Base-by-base conservation (phyloP, 1,139 yeast genomes). In the Candida frijolesensis region DNA sequence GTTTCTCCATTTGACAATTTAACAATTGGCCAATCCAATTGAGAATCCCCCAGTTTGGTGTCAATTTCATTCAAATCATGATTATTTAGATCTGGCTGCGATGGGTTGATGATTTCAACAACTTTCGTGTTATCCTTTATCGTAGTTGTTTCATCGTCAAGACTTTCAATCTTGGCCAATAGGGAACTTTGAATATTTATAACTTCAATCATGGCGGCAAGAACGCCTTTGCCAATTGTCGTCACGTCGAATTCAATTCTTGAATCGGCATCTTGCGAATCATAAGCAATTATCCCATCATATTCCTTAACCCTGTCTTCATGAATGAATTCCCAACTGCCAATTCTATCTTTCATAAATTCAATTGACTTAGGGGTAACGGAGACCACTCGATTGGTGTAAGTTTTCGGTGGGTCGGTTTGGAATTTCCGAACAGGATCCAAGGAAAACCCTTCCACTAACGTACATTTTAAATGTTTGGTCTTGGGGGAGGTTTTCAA, bases 161-260 rank as follows among this genome's bases (percentile, higher is more conserved):
- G 64, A 54, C 84, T 84, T 39, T 80, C 77, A n/a, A 90, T 70
- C 53, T 84, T 68, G 44, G 72, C 71, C 39, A 85, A 72, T 46
- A 89, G 69, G 0, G 88, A 83, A 34, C 89, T 79, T 67, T 94
- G 99, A 48, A 94, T 77, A 62, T 94, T 94, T 51, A 87, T 66
- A 58, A 86, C 89, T 67, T 94, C 99, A 58, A 89, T 82, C 98
- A 94, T 94, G 40, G 87, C 88, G 1, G 96, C 96, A 55, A 76
- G 63, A 1, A 67, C 67, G 1, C 70, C 70, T 40, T 59, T 57
- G 3, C 66, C 70, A 44, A 86, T 74, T 12, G 72, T 71, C 4
- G 76, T 75, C 9, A 82, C 78, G 51, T 88, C 95, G 65, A 94
- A 87, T 50, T 84, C 88, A 51, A 94, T 78, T 49, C 84, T 70